Conservation (phyloP, 179 eudicot species). For the Amaranthus tricolor region DNA sequence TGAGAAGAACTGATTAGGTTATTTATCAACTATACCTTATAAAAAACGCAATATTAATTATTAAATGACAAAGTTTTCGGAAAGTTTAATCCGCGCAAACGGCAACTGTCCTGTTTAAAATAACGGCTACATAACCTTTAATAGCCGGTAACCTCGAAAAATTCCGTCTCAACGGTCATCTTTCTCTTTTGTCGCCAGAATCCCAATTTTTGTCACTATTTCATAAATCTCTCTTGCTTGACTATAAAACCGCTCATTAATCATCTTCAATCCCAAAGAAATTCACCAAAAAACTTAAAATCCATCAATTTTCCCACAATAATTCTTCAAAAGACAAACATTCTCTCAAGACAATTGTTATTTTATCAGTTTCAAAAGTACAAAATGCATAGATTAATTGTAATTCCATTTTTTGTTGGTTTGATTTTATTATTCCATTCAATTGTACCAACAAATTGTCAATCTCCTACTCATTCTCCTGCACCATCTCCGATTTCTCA, state of each 20-base stretch:
- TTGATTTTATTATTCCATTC: constrained; percentile 5
- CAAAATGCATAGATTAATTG: constrained; percentile 17
- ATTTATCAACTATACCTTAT: too few species aligned
- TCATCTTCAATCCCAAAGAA: not conserved
- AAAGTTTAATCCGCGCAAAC: not conserved
- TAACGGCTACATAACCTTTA: constrained; percentile 13
- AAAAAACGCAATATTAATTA: too few species aligned
- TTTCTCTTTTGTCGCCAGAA: not conserved
- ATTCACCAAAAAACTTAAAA: not conserved
- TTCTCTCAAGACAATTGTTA: not conserved
- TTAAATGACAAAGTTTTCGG: too few species aligned
- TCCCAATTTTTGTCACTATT: not conserved
- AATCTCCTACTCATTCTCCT: constrained; percentile 13
- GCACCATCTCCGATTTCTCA: not conserved
- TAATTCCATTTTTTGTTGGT: not conserved
- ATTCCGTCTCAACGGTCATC: constrained; percentile 11
- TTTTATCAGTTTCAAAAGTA: not conserved
- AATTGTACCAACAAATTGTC: not conserved
- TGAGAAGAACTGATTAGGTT: too few species aligned
- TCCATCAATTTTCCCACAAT: not conserved
- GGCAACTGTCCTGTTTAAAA: not conserved
- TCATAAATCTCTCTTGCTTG: not conserved
- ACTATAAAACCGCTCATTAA: not conserved
- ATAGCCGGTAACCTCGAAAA: constrained; percentile 1
- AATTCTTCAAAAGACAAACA: constrained; percentile 7